Evolutionary conservation across 192 early-diverging fungal genomes (phyloP), one percentile per base, ranked within the genome.

Genomic region (Coemansia sp.): DNA sequence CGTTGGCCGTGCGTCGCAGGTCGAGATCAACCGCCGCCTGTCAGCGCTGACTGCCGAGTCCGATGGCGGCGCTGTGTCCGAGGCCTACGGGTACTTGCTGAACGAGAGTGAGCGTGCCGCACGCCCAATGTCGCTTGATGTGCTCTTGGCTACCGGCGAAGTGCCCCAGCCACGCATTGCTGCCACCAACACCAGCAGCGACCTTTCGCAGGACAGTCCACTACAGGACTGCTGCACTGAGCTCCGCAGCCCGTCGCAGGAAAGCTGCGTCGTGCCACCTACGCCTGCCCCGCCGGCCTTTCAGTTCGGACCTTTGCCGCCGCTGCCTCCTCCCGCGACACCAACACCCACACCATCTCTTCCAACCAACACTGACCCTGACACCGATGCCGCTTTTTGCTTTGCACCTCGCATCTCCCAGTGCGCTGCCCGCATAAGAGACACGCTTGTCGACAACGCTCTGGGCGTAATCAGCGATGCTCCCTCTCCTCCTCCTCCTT

Each of bases 1-100:
- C 40, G 70, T 79, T 8, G 76, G 76, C 3, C 70, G 69, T 10
- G 62, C 60, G 59, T 79, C 76, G 54, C 76, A 79, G 63, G 76
- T 57, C 15, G 76, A 79, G 14, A 79, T 79, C 50, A 79, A 79
- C 67, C 68, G 64, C 38, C 58, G 76, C 15, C 39, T 79, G 21
- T 79, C 76, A 9, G 67, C 76, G 14, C 59, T 79, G 22, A 67
- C 76, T 9, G 68, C 70, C 33, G 76, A 79, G 24, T 68, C 67
- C 56, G 76, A 79, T 35, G 67, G 76, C 24, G 46, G 67, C 55
- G 63, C 60, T 2, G 69, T 68, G 8, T 73, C 70, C 17, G 76
- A 72, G 35, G 76, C 76, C 2, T 79, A 73, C 44, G 70, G 76
- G 2, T 79, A 79, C 32, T 44, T 79, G 66, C 66, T 79, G 4